Evolutionary conservation across 306 rosid species (phyloP).

Genomic region (Malus fusca): DNA sequence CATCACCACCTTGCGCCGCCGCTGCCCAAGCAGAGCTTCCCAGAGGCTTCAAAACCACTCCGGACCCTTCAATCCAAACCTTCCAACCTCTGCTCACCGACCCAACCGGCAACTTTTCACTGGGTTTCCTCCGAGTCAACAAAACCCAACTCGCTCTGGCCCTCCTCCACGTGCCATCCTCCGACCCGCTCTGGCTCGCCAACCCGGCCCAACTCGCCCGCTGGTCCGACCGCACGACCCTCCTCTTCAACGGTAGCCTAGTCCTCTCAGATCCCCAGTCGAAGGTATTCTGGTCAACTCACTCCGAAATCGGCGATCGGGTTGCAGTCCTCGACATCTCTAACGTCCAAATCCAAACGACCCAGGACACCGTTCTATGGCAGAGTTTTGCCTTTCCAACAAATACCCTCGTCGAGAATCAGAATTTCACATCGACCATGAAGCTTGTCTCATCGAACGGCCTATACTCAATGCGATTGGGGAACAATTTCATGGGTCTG

Average conservation of each 20-base stretch:
- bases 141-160: constrained; percentile 46
- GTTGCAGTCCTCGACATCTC: constrained; percentile 56
- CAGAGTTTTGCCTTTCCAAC: constrained; percentile 70
- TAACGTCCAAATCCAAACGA: constrained; percentile 41
- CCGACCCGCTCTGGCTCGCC: constrained; percentile 60
- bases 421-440: constrained; percentile 55
- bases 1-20: not conserved
- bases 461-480: constrained; percentile 41
- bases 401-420: constrained; percentile 60
- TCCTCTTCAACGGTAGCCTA: constrained; percentile 71
- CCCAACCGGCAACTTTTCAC: constrained; percentile 48
- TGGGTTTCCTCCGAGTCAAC: constrained; percentile 68
- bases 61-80: constrained; percentile 32
- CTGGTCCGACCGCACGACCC: constrained; percentile 53
- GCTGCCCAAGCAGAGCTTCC: constrained; percentile 25
- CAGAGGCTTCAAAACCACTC: constrained; percentile 45
- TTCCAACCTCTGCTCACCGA: constrained; percentile 66
- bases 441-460: constrained; percentile 37
- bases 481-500: constrained; percentile 51
- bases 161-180: constrained; percentile 59
- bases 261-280: constrained; percentile 39
- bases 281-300: constrained; percentile 57
- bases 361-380: constrained; percentile 30
- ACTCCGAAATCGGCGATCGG: constrained; percentile 29
- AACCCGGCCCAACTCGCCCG: constrained; percentile 26